A percentile compares a stretch with the other conserved stretches of the same genome.
These are phyloP conservation scores for Cercospora zeina DNA, from an alignment of 2,329 filamentous ascomycete species.

Conservation along the genomic window DNA sequence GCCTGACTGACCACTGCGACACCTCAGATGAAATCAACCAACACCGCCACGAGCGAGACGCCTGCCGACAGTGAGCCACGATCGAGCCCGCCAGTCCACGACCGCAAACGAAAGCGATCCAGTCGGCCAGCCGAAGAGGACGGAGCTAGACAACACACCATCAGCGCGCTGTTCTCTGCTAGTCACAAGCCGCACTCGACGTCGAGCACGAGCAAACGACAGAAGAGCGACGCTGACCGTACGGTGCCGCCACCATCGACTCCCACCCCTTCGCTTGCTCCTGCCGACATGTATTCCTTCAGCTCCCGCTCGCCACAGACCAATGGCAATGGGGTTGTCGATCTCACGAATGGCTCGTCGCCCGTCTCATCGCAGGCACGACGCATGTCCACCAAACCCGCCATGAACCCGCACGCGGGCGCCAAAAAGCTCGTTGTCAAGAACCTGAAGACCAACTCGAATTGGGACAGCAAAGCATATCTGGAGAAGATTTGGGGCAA, in stretches of 20 bases:
- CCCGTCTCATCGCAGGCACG: constrained; percentile 32
- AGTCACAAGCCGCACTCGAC: constrained; percentile 33
- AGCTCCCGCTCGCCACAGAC: constrained; percentile 41
- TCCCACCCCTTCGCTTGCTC: constrained; percentile 33
- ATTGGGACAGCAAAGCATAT: constrained; percentile 71
- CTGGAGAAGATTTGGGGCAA: constrained; percentile 74
- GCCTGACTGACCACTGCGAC: background rate
- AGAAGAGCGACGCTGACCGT: constrained; percentile 34
- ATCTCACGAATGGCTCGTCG: constrained; percentile 49
- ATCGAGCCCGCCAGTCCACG: constrained; percentile 14
- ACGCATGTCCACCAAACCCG: constrained; percentile 32
- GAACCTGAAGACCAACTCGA: constrained; percentile 71
- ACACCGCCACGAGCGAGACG: constrained; percentile 26
- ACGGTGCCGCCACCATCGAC: constrained; percentile 27
- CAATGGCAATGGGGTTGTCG: constrained; percentile 40
- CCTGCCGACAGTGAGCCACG: constrained; percentile 32
- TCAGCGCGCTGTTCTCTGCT: constrained; percentile 49
- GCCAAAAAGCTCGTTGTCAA: constrained; percentile 90
- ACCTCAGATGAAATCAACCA: constrained; percentile 32
- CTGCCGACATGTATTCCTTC: constrained; percentile 58
- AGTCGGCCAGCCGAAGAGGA: constrained; percentile 16
- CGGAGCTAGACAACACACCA: constrained; percentile 44
- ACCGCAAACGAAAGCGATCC: constrained; percentile 17
- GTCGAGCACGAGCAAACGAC: constrained; percentile 43
- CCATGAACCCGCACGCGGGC: constrained; percentile 71